Percentiles rank a stretch among this genome's conserved stretches.
These are phyloP conservation scores for Musa acuminata DNA, from an alignment of 176 grass and related monocot species.

Conservation along the genomic window DNA sequence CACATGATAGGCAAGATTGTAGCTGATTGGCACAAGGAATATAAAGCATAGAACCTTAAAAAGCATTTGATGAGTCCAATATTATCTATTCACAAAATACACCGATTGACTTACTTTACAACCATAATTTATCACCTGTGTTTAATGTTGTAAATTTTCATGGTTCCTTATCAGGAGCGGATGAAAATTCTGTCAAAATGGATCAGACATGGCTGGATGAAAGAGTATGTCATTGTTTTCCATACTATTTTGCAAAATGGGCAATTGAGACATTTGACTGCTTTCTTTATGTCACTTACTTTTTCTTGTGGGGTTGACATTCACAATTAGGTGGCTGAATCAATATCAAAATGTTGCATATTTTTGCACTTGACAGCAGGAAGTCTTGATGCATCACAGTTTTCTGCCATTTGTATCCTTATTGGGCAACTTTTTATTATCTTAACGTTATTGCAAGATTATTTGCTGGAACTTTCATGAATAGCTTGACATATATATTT, in stretches of 20 bases:
- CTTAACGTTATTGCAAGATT: not conserved
- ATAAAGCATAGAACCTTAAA: too few species aligned
- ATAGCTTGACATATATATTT: too few species aligned
- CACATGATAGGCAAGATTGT: too few species aligned
- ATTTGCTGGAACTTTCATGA: not conserved
- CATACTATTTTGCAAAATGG: not conserved
- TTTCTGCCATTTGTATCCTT: constrained; percentile 99
- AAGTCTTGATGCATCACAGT: constrained; percentile 67
- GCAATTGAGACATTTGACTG: not conserved
- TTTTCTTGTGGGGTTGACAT: constrained; percentile 12
- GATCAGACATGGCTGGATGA: constrained; percentile 56
- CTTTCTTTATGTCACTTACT: not conserved
- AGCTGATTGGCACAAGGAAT: too few species aligned
- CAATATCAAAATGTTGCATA: constrained; percentile 54
- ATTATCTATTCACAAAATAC: not conserved
- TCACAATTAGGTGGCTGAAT: constrained; percentile 49
- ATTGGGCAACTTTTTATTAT: not conserved
- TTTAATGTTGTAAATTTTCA: not conserved
- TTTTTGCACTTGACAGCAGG: constrained; percentile 83
- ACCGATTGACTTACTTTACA: not conserved
- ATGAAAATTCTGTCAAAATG: constrained; percentile 54
- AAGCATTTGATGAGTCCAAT: too few species aligned
- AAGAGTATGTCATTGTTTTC: constrained; percentile 38
- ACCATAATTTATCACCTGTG: too few species aligned
- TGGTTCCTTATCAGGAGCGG: constrained; percentile 41